Base-by-base conservation (phyloP, 2,329 filamentous ascomycete genomes). In the Hypoxylon sp. region DNA sequence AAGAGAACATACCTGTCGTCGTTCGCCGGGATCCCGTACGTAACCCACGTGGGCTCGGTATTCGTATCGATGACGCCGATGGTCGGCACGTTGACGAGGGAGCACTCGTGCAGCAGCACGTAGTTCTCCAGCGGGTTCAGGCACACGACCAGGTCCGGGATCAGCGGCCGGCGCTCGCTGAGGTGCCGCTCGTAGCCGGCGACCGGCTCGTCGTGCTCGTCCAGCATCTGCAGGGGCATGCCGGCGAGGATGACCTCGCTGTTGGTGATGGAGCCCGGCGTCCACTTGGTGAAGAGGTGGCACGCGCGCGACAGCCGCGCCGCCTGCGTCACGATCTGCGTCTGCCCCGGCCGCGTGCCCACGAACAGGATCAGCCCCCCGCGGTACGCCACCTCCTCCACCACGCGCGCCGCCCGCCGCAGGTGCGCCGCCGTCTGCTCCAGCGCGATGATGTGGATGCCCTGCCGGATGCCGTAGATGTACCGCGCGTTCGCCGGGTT, bases 51-150 rank as follows among this genome's bases (percentile, higher is more conserved):
- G 0, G 96, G 93, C 79, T 98, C 92, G 2, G 89, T 90, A 78
- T 99, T 92, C 0, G 96, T 98, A 79, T 99, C 96, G 71, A 98
- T 91, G 61, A 99, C 85, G 48, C 95, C 96, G 74, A 99, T 96
- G 0, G 96, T 98, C 0, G 96, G 96, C 61, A 99, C 92, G 74
- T 91, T 92, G 76, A 93, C 91, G 61, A 93, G 78, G 0, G 91
- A 92, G 78, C 96, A 98, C 83, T 99, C 96, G 79, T 96, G 93
- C 74, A 99, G 83, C 77, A 97, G 77, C 5, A 93, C 89, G 75
- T 92, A 93, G 79, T 99, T 98, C 83, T 99, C 96, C 61, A 95
- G 76, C 9, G 95, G 95, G 78, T 98, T 99, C 73, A 99, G 77
- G 75, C 93, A 96, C 11, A 99, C 89, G 1, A 99, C 95, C 63